Percentiles rank a stretch among this genome's conserved stretches.
Conservation (phyloP, 805 yeast species). For the Pichia nanzhaoensis region DNA sequence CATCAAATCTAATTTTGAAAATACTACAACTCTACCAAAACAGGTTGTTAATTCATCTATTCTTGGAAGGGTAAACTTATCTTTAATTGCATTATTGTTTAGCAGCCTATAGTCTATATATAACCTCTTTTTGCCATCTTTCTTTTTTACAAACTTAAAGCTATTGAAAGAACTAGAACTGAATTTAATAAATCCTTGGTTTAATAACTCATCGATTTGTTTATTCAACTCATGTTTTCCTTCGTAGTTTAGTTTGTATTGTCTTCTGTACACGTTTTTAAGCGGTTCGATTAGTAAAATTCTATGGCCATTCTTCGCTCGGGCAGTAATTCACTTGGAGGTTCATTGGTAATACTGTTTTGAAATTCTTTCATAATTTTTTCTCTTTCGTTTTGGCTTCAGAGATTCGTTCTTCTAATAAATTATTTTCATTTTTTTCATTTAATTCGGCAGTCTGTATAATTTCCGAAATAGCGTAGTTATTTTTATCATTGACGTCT, state of each 20-base stretch:
- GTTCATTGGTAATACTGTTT: too few species aligned
- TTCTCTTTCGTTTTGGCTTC: too few species aligned
- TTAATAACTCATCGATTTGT: background rate
- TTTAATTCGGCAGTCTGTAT: too few species aligned
- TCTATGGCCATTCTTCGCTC: too few species aligned
- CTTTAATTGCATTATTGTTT: conserved; percentile 14
- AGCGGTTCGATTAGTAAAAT: too few species aligned
- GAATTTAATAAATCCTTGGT: conserved; percentile 4
- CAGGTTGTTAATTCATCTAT: conserved; percentile 12
- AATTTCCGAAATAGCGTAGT: too few species aligned
- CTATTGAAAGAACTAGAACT: conserved; percentile 11
- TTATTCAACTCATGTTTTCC: background rate
- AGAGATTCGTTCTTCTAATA: too few species aligned
- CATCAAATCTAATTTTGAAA: conserved; percentile 16
- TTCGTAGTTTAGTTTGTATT: background rate
- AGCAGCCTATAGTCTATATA: conserved; percentile 17
- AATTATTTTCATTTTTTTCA: too few species aligned
- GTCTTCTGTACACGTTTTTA: too few species aligned
- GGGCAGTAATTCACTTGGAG: too few species aligned
- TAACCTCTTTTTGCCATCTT: conserved; percentile 15
- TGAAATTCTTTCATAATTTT: too few species aligned
- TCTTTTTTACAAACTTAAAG: conserved; percentile 17
- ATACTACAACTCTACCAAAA: conserved; percentile 5
- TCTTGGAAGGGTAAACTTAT: conserved; percentile 18
- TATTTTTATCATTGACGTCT: too few species aligned